Evolutionary conservation across 2,329 filamentous ascomycete species (phyloP), one percentile per base, ranked within the genome.

Genomic region (Neofusicoccum cordaticola): DNA sequence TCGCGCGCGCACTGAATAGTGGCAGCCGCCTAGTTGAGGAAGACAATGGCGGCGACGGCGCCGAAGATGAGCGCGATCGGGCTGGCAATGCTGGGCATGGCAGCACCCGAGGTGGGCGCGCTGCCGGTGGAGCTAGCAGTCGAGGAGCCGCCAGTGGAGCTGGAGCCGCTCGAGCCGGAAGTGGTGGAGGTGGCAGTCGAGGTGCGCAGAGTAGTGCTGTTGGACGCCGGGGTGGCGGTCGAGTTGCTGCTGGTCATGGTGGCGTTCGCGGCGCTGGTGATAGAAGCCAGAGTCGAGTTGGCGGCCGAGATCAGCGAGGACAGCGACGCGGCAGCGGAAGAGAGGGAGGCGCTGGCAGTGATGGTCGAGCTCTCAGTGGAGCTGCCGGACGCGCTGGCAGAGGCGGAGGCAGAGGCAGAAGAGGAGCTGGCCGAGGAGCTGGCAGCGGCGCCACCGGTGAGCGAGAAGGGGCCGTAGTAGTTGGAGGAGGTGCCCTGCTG

Each of bases 381-480:
- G n/a, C 66, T 64, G 52, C 3, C 19, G 37, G 56, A 37, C 27
- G 19, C 13, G 45, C 42, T 50, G 60, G 67, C 66, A 34, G 66
- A 71, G 42, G 45, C 71, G 66, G 57, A 71, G 69, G 37, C 66
- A 65, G 51, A 70, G 66, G 50, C 73, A 63, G 37, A 70, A 68
- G 22, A 72, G 72, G 39, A 70, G 37, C 75, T 73, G 44, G 85
- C 71, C 37, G 72, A 71, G 72, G 88, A 79, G 39, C 80, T 80
- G 52, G 80, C 82, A 53, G 81, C 84, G 77, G 86, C 88, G 78
- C 35, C 53, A 45, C 80, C 80, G 41, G 75, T 73, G 51, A 85
- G 72, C 37, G 72, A 70, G 72, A 88, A 79, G 35, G 80, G 80
- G 50, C 80, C 83, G 51, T 81, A 84, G 78, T 86, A 88, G 78